Evolutionary conservation across 192 early-diverging fungal species (phyloP), one percentile per base, ranked within the genome.

Genomic region (Physocladia obscura): DNA sequence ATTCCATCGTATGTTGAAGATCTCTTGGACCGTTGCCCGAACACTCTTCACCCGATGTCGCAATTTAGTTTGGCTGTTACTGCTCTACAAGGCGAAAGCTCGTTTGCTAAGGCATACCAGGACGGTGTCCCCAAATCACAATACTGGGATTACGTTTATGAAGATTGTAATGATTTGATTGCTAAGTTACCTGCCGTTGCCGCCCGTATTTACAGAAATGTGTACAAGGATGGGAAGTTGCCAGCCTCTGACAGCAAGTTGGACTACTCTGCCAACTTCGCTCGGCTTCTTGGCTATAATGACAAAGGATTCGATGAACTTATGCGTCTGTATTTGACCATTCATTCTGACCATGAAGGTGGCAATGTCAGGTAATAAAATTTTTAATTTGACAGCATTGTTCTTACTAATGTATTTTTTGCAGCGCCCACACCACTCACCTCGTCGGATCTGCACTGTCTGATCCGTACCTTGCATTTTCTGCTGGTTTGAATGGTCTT

Each of bases 321-420:
- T 75, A 94, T 99, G 91, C 93, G 97, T 67, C 84, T 99, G 73
- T 99, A 99, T 89, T 83, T 99, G 75, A 94, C 93, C 77, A 97
- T 99, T 82, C 97, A 99, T 91, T 96, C 95, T 70, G 97, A 99
- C 84, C 97, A 99, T 89, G 97, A 99, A 87, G 97, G 97, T 77
- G 97, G 97, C 77, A 99, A 99, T 81, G 97, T 97, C 82, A 94
- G 81, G 81, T 82, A 36, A 11, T 49, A 59, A 35, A 13, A 19
- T 6, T 21, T 56, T 35, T 62, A 13, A 22, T 17, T 5, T 22
- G 22, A 8, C 8, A 54, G 26, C 8, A 54, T 22, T 6, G 19
- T 57, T 15, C 22, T 40, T 62, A 4, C n/a, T 40, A 40, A 35
- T 40, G 6, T 44, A 13, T 34, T 4, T 58, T 15, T n/a, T 54